phyloP scores from a whole-genome alignment of 768 basidiomycete genomes.

The Suillus paluster region DNA sequence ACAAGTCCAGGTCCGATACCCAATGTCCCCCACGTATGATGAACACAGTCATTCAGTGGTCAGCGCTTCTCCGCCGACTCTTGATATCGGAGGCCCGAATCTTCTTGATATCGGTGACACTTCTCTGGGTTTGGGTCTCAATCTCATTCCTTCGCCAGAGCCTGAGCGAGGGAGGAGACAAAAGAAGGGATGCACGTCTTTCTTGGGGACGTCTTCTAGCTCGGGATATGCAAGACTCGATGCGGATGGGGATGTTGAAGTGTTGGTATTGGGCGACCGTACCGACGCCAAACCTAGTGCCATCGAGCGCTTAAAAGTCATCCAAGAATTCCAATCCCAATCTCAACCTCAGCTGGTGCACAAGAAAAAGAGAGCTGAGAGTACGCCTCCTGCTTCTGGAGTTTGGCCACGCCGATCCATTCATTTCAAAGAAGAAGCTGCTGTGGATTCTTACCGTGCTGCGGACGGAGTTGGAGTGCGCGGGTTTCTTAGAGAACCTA shows the following conservation, averaged over 20 bases:
- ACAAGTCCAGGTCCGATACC: constrained; percentile 26
- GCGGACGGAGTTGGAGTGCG: constrained; percentile 14
- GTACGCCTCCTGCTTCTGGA: constrained; percentile 32
- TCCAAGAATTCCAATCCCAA: too few relatives aligned
- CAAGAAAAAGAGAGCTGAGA: constrained; percentile 31
- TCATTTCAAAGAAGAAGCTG: constrained; percentile 15
- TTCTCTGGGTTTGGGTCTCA: too few relatives aligned
- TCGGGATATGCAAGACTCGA: constrained; percentile 21
- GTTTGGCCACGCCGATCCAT: constrained; percentile 22
- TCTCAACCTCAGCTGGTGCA: background rate
- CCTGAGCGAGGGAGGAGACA: constrained; percentile 34
- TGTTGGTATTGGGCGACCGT: constrained; percentile 26
- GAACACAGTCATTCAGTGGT: constrained; percentile 27
- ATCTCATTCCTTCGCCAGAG: constrained; percentile 28
- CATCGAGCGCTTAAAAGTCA: constrained; percentile 24
- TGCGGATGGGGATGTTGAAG: constrained; percentile 20
- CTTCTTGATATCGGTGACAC: too few relatives aligned
- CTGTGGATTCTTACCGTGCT: constrained; percentile 8
- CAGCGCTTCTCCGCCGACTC: constrained; percentile 26
- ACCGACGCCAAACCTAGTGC: constrained; percentile 21
- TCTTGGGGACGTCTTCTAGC: too few relatives aligned
- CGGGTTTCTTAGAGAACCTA: constrained; percentile 34
- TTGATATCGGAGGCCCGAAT: constrained; percentile 32
- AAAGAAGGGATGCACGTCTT: too few relatives aligned
- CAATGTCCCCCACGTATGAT: constrained; percentile 29